These are phyloP conservation scores for Raffaelea albimanens DNA, from an alignment of 2,329 filamentous ascomycete species.

Conservation along the genomic window DNA sequence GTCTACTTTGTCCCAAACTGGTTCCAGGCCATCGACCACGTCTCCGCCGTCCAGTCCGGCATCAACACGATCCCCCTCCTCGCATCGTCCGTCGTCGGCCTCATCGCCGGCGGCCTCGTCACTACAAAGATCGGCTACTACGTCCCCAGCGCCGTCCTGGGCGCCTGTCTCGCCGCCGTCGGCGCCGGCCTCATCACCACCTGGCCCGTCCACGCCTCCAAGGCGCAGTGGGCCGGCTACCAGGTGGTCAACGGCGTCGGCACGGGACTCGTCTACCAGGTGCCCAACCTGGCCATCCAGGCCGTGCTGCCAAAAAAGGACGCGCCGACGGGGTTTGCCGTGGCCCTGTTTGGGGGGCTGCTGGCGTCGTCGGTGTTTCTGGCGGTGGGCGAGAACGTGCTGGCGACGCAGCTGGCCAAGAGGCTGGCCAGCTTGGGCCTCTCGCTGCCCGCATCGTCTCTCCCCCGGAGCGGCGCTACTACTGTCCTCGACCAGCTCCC, in stretches of 20 bases:
- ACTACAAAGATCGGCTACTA: conserved; percentile 27
- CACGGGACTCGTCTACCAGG: conserved; percentile 27
- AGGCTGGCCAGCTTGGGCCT: conserved; percentile 12
- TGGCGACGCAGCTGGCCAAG: conserved; percentile 25
- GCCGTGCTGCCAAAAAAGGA: conserved; percentile 19
- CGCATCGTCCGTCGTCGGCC: conserved; percentile 25
- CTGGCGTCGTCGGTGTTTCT: conserved; percentile 30
- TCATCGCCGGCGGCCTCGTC: conserved; percentile 25
- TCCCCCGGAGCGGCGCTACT: conserved; percentile 1
- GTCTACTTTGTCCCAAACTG: conserved; percentile 19
- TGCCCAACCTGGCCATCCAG: conserved; percentile 28
- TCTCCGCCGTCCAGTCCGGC: conserved; percentile 27
- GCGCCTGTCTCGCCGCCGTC: conserved; percentile 7
- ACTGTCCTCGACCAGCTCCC: not conserved
- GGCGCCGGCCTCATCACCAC: conserved; percentile 8
- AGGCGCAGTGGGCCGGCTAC: conserved; percentile 22
- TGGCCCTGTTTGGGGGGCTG: conserved; percentile 30
- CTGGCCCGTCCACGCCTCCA: conserved; percentile 13
- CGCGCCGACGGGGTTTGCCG: conserved; percentile 26
- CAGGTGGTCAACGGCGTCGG: conserved; percentile 29
- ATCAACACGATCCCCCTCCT: conserved; percentile 30
- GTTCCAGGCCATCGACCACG: conserved; percentile 32
- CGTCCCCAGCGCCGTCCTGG: conserved; percentile 6
- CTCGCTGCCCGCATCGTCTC: not conserved
- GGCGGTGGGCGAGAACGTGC: conserved; percentile 28